Evolutionary conservation across 2,329 filamentous ascomycete genomes (phyloP), one percentile per base, ranked within the genome.

Genomic region (Xylaria sp.): DNA sequence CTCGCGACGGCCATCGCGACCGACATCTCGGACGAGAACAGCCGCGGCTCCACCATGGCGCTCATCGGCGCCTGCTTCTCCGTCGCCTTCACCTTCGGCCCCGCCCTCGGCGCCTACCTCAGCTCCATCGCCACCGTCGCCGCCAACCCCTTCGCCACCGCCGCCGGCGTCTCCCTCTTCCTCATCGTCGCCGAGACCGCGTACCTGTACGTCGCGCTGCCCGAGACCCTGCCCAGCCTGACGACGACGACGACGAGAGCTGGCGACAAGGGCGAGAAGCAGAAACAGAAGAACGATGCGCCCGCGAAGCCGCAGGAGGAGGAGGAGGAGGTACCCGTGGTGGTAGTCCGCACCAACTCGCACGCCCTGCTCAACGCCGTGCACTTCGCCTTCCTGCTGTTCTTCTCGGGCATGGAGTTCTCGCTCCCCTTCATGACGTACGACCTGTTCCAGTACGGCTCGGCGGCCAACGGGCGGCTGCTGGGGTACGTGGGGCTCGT

Each of bases 321-420:
- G n/a, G n/a, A n/a, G n/a, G n/a, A n/a, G n/a, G n/a, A n/a, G n/a
- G n/a, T n/a, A n/a, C 59, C 62, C 21, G 60, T 62, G 34, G 65
- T 60, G 4, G 63, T 72, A 20, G 73, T 76, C 63, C 80, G 89
- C 53, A 96, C 91, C 2, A 97, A 97, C 74, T 91, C 89, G 2
- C 91, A 94, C 63, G 75, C 84, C 24, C 71, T 96, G 11, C 85
- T 99, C 43, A 97, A 97, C 70, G 75, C 88, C 1, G 87, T 91
- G 0, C 94, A 99, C 73, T 89, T 97, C 67, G 76, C 88, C 43
- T 99, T 99, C 73, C 86, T 99, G 55, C 85, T 99, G 11, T 96
- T 96, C 74, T 99, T 99, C 75, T 96, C 91, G 2, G 94, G 94
- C 56, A 93, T 99, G 89, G 94, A 99, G 71, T 97, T 96, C 72